Evolutionary conservation across 2,329 filamentous ascomycete genomes (phyloP).

Genomic region (Alternaria brassicicola): DNA sequence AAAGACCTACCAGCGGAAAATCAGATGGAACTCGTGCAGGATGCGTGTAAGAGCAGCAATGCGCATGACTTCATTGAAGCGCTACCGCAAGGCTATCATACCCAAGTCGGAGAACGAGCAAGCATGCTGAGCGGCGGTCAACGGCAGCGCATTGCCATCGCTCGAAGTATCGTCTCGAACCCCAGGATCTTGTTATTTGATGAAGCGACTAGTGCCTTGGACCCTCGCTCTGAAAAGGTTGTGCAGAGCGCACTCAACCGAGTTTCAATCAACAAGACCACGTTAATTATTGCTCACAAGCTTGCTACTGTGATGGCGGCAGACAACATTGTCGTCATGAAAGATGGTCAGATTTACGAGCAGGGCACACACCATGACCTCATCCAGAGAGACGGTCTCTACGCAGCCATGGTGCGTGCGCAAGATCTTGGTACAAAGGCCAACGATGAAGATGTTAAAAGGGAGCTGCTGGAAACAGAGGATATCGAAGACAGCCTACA

Average conservation of each 20-base stretch:
- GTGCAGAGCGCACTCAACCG: conserved; percentile 90
- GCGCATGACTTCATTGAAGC: background rate
- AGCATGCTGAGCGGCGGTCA: conserved; percentile 69
- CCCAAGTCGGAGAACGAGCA: conserved; percentile 1
- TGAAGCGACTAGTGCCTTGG: conserved; percentile 90
- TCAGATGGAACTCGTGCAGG: background rate
- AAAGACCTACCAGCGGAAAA: background rate
- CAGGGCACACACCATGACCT: conserved; percentile 60
- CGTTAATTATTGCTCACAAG: conserved; percentile 91
- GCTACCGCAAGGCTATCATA: background rate
- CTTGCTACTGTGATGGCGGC: conserved; percentile 73
- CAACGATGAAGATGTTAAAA: background rate
- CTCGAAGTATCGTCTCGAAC: conserved; percentile 84
- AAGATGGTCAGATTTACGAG: conserved; percentile 71
- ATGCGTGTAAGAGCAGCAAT: background rate
- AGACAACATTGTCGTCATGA: conserved; percentile 69
- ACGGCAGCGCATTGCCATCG: conserved; percentile 95
- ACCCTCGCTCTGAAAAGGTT: conserved; percentile 91
- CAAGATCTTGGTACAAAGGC: conserved; percentile 33
- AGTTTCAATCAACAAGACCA: conserved; percentile 82
- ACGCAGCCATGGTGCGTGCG: conserved; percentile 15
- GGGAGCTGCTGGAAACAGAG: conserved; percentile 2
- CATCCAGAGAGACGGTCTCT: conserved; percentile 5
- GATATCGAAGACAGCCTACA: conserved; percentile 1
- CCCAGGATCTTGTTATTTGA: conserved; percentile 91